These are phyloP conservation scores for Rhynchospora pubera DNA, from an alignment of 176 grass and related monocot genomes.

Conservation along the genomic window DNA sequence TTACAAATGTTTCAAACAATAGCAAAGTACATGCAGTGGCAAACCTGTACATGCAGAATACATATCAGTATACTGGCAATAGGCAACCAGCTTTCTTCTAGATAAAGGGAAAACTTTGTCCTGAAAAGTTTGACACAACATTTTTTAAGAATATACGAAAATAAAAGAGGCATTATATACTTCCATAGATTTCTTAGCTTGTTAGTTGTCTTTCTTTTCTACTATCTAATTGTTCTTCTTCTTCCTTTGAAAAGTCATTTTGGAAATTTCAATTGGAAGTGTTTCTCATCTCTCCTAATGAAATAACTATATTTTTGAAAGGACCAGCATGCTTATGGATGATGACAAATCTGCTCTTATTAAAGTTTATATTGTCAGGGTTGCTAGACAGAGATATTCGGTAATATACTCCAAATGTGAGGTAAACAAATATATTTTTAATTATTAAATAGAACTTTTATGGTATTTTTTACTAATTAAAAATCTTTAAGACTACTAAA, in stretches of 20 bases:
- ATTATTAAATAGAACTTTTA: no score
- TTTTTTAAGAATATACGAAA: neutral
- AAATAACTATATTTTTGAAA: neutral
- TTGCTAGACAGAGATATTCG: no score
- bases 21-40: neutral
- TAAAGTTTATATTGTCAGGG: no score
- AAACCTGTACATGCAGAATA: constrained; percentile 91
- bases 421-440: no score
- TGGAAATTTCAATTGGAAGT: neutral
- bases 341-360: neutral
- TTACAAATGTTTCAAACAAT: constrained; percentile 13
- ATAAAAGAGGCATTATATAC: neutral
- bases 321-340: no score
- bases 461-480: no score
- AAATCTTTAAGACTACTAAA: no score
- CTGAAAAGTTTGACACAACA: constrained; percentile 34
- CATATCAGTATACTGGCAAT: constrained; percentile 86
- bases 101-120: constrained; percentile 72
- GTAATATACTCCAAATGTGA: no score
- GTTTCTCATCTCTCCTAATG: neutral
- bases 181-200: neutral
- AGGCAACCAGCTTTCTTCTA: constrained; percentile 95
- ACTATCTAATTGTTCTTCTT: neutral
- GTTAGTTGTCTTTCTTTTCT: neutral
- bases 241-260: neutral